Evolutionary conservation across 2,329 filamentous ascomycete genomes (phyloP).

Genomic region (Xylaria sp.): DNA sequence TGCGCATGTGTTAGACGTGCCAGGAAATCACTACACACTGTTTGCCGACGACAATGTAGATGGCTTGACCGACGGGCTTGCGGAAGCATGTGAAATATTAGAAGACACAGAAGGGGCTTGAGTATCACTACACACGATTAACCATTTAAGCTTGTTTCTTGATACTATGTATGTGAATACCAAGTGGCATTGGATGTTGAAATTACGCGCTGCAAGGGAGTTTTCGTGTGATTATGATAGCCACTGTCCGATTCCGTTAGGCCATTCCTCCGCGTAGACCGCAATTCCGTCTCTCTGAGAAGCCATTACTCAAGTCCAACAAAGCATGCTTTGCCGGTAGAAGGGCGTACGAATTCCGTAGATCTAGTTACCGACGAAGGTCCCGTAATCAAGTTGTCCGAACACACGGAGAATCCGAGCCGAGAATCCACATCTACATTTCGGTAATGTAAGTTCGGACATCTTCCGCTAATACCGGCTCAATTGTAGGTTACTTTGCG

Average conservation of each 20-base stretch:
- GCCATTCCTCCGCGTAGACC: neutral
- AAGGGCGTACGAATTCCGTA: neutral
- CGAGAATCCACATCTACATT: neutral
- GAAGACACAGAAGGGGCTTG: slow-evolving; percentile 1
- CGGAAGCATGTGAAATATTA: slow-evolving; percentile 19
- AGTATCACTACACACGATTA: neutral
- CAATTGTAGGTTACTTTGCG: no score
- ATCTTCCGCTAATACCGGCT: neutral
- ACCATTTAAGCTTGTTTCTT: neutral
- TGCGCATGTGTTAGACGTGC: slow-evolving; percentile 7
- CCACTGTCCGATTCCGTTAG: neutral
- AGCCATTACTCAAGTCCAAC: neutral
- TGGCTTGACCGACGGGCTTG: slow-evolving; percentile 18
- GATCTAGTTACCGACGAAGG: neutral
- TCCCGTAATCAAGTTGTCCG: neutral
- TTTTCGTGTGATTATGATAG: neutral
- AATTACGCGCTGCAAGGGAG: neutral
- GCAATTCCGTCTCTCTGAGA: neutral
- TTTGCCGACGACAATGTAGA: slow-evolving; percentile 19
- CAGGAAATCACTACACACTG: slow-evolving; percentile 20
- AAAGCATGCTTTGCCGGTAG: neutral
- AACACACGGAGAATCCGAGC: slow-evolving; percentile 3
- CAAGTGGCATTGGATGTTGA: neutral
- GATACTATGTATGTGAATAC: neutral
- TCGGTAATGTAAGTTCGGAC: slow-evolving; percentile 2